phyloP scores from a whole-genome alignment of 2,329 filamentous ascomycete species.

The Fusarium vanettenii region DNA sequence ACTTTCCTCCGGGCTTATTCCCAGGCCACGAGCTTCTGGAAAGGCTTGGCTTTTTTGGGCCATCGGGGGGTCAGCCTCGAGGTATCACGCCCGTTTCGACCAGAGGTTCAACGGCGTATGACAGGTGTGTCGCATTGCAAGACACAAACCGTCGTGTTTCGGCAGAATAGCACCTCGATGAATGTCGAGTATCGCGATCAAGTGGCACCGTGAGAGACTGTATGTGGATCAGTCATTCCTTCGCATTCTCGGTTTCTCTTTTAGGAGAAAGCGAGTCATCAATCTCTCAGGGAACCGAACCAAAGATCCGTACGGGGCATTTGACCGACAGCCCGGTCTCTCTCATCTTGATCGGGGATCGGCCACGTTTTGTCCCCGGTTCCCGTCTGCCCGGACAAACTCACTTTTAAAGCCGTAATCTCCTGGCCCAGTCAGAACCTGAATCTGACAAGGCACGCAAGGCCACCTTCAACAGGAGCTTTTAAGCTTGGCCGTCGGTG shows the following conservation, averaged over 20 bases:
- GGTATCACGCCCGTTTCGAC: not conserved
- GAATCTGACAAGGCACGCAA: not conserved
- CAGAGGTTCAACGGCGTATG: constrained; percentile 13
- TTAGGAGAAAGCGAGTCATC: constrained; percentile 4
- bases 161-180: constrained; percentile 32
- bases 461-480: not conserved
- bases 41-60: constrained; percentile 4
- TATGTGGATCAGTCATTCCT: constrained; percentile 4
- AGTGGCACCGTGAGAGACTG: constrained; percentile 6
- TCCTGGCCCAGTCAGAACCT: not conserved
- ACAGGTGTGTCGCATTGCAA: constrained; percentile 20
- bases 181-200: constrained; percentile 29
- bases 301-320: not conserved
- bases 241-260: not conserved
- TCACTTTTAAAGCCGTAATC: not conserved
- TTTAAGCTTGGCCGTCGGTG: not conserved
- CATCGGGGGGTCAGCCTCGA: not conserved
- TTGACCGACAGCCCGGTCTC: not conserved
- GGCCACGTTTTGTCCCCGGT: constrained; percentile 13
- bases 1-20: constrained; percentile 11
- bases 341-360: constrained; percentile 12
- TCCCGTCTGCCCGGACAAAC: constrained; percentile 1
- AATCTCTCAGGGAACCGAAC: not conserved
- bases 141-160: constrained; percentile 27
- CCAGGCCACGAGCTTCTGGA: constrained; percentile 11